Evolutionary conservation across 2,329 filamentous ascomycete genomes (phyloP), one percentile per base, ranked within the genome.

Genomic region (Paecilomyces sp.): DNA sequence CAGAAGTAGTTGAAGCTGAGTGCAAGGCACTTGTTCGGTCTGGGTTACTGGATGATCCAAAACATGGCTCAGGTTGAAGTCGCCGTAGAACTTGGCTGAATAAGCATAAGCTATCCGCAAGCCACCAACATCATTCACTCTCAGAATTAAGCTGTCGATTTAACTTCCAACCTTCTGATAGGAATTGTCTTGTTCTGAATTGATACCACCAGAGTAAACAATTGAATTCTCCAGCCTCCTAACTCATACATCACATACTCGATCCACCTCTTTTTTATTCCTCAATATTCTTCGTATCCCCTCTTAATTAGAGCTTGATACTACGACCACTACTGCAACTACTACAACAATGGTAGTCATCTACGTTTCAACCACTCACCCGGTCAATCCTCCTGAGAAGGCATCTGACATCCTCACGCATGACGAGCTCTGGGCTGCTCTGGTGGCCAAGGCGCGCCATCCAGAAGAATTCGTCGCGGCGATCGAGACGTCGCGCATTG

Each of bases 381-480:
- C 66, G 24, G 76, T 80, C 70, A 80, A 81, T 70, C 77, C 77
- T 3, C 47, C 74, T 68, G n/a, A 63, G 12, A 22, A 25, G 4
- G 50, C n/a, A 5, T 18, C 6, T 41, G 41, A 22, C 9, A 57
- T 70, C 41, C 73, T 81, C 57, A 77, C 65, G 57, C 64, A 63
- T 24, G 51, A 64, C 5, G 74, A 77, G 62, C 62, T 80, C 61
- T 81, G 77, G 76, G 67, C 70, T 4, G 79, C 78, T 13, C 72
- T 82, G 12, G 74, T 79, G 60, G 71, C 74, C 61, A 81, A 81
- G 66, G 76, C 79, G 62, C 74, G 76, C 3, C 69, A 72, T 59
- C 76, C 78, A 5, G 70, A 79, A 51, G 76, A 78, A 58, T 82
- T 80, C 62, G 76, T 81, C 0, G 72, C 76, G 0, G 70, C 76